Conservation (phyloP, 1,284 basidiomycete genomes). For the Rhodofomes roseus region DNA sequence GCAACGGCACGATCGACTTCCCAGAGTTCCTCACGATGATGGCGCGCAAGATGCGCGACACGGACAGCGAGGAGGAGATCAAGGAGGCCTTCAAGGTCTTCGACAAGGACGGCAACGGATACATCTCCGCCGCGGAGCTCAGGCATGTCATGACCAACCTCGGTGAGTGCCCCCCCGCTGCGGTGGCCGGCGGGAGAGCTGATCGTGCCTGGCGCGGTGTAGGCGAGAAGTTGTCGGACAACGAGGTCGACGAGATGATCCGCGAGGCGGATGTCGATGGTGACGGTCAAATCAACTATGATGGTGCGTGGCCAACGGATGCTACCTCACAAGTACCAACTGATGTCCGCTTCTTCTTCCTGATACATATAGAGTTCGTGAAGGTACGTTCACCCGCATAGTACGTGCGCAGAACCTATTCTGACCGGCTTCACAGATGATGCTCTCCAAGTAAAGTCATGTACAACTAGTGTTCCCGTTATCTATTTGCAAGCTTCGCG, state of each 20-base stretch:
- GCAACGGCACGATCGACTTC: constrained; percentile 93
- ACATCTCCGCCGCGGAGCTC: constrained; percentile 79
- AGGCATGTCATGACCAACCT: constrained; percentile 91
- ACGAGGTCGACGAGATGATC: constrained; percentile 98
- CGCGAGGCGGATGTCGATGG: constrained; percentile 96
- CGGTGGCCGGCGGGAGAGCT: not conserved
- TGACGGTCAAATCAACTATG: constrained; percentile 87
- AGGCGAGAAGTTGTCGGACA: constrained; percentile 92
- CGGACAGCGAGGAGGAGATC: constrained; percentile 79
- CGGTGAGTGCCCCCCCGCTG: constrained; percentile 48
- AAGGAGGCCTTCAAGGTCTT: constrained; percentile 83
- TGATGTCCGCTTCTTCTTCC: not conserved
- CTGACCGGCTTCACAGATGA: constrained; percentile 40
- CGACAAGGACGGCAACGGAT: constrained; percentile 82
- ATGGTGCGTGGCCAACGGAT: constrained; percentile 49
- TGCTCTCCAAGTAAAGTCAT: constrained; percentile 46
- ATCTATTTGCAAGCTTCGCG: not conserved
- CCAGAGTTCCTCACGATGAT: constrained; percentile 95
- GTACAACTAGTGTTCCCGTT: constrained; percentile 2
- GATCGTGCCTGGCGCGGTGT: constrained; percentile 10
- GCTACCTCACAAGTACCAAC: too few relatives aligned
- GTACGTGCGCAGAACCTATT: not conserved
- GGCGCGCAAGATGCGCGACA: constrained; percentile 94
- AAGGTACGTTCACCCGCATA: constrained; percentile 41
- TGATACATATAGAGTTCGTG: constrained; percentile 52